Conservation (phyloP, 768 basidiomycete species). For the Boletus vinaceobasis region DNA sequence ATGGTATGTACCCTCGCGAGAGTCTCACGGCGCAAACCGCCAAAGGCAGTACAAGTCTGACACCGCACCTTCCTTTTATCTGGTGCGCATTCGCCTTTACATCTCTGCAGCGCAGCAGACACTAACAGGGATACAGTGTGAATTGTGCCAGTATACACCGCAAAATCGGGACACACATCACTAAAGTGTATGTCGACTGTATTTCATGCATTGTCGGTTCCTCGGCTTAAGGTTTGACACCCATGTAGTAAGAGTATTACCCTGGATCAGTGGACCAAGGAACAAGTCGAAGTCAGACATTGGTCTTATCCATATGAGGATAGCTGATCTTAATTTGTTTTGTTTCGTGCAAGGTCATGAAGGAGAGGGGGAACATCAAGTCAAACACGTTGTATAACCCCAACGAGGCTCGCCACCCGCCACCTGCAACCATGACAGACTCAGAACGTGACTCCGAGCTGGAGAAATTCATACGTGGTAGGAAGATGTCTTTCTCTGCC, state of each 20-base stretch:
- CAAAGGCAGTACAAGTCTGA: background rate
- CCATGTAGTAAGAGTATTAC: constrained; percentile 78
- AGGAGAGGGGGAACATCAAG: constrained; percentile 72
- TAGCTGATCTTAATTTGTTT: constrained; percentile 8
- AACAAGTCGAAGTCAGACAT: constrained; percentile 75
- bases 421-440: constrained; percentile 76
- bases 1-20: constrained; percentile 49
- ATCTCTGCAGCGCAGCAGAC: background rate
- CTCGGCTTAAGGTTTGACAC: constrained; percentile 2
- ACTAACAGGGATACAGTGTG: constrained; percentile 45
- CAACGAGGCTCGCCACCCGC: constrained; percentile 77
- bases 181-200: constrained; percentile 72
- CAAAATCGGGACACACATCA: constrained; percentile 90
- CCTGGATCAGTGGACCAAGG: constrained; percentile 82
- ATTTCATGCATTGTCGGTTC: background rate
- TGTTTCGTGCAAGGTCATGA: constrained; percentile 59
- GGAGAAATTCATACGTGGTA: constrained; percentile 87
- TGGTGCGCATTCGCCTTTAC: constrained; percentile 48
- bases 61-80: constrained; percentile 45
- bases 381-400: constrained; percentile 82
- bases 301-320: constrained; percentile 4
- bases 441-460: constrained; percentile 84
- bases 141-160: constrained; percentile 90
- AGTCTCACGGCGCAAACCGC: background rate
- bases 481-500: constrained; percentile 10